phyloP scores from a whole-genome alignment of 331 rosid species.

The Quercus tomentella region DNA sequence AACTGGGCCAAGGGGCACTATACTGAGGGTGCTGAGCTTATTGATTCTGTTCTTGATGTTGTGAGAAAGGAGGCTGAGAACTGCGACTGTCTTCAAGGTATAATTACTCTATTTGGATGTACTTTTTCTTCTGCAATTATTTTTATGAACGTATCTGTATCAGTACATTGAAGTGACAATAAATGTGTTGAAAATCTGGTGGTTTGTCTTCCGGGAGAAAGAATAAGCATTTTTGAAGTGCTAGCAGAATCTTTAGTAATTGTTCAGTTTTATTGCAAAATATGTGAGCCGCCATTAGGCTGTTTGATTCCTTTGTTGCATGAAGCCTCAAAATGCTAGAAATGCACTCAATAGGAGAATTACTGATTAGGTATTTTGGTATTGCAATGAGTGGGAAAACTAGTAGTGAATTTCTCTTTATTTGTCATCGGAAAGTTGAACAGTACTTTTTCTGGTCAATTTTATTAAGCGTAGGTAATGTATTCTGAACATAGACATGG shows the following conservation, averaged over 20 bases:
- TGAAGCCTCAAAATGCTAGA: not conserved
- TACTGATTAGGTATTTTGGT: not conserved
- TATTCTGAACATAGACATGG: not conserved
- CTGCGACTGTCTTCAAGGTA: slow-evolving; percentile 71
- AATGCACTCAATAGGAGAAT: not conserved
- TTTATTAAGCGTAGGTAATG: not conserved
- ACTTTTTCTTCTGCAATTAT: too few relatives aligned
- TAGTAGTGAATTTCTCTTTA: not conserved
- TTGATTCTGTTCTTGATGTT: slow-evolving; percentile 64
- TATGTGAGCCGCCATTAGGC: not conserved
- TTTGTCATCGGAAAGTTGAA: too few relatives aligned
- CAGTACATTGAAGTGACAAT: not conserved
- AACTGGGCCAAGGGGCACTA: slow-evolving; percentile 75
- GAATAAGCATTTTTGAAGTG: not conserved
- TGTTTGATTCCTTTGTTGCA: not conserved
- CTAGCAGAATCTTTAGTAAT: not conserved
- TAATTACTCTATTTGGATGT: too few relatives aligned
- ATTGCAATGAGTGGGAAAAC: not conserved
- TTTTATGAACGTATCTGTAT: too few relatives aligned
- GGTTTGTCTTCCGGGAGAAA: not conserved
- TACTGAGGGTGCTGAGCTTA: slow-evolving; percentile 71
- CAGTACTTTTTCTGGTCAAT: not conserved
- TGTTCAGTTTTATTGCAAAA: not conserved
- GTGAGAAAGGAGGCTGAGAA: slow-evolving; percentile 65
- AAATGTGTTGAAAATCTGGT: not conserved